phyloP scores from a whole-genome alignment of 1,139 yeast genomes.

The Taphrina sp. region DNA sequence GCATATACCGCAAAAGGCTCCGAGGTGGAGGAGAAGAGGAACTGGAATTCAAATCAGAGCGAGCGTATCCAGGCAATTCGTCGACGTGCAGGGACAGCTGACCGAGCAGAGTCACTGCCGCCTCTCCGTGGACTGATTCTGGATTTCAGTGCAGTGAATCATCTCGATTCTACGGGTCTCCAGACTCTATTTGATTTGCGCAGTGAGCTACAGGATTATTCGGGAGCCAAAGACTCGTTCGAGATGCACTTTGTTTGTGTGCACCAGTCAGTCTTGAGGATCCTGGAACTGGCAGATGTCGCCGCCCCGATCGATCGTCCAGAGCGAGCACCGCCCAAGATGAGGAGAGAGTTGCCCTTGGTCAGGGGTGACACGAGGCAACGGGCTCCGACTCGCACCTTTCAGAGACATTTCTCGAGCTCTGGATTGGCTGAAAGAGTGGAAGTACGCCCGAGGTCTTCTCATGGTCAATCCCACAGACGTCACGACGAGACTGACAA shows the following conservation, averaged over 20 bases:
- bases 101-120: constrained; percentile 57
- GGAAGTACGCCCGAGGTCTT: too few relatives aligned
- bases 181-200: constrained; percentile 76
- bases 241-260: constrained; percentile 29
- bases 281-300: constrained; percentile 22
- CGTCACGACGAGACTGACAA: constrained; percentile 6
- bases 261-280: constrained; percentile 12
- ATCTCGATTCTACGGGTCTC: constrained; percentile 74
- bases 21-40: background rate
- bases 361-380: constrained; percentile 8
- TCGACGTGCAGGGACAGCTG: constrained; percentile 16
- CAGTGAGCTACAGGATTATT: constrained; percentile 67
- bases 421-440: too few relatives aligned
- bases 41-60: constrained; percentile 11
- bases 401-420: too few relatives aligned
- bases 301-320: constrained; percentile 26
- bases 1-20: constrained; percentile 10
- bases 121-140: constrained; percentile 66
- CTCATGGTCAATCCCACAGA: background rate
- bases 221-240: constrained; percentile 49
- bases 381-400: background rate
- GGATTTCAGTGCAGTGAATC: constrained; percentile 75
- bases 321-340: constrained; percentile 7
- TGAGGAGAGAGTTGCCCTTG: constrained; percentile 12
- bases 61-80: constrained; percentile 17